A percentile compares a stretch with the other conserved stretches of the same genome.
Conservation (phyloP, 2,329 filamentous ascomycete genomes). For the Phaeoacremonium minimum region DNA sequence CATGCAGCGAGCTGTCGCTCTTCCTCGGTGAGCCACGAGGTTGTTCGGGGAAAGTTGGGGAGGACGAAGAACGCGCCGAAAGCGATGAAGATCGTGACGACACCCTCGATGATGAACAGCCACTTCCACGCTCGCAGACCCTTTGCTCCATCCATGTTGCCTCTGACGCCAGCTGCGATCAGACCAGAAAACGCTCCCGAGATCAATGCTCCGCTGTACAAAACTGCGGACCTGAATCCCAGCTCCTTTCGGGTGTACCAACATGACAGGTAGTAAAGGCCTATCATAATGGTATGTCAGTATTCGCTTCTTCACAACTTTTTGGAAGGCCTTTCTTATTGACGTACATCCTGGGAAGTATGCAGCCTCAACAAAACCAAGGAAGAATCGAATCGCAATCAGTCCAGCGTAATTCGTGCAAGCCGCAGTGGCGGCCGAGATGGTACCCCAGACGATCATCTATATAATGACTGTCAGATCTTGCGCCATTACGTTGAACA, state of each 20-base stretch:
- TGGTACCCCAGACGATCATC: conserved; percentile 45
- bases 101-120: conserved; percentile 64
- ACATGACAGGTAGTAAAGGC: conserved; percentile 51
- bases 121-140: conserved; percentile 59
- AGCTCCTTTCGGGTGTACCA: conserved; percentile 67
- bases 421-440: conserved; percentile 34
- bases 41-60: conserved; percentile 35
- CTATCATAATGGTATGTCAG: conserved; percentile 23
- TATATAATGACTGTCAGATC: conserved; percentile 13
- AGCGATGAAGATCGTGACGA: conserved; percentile 54
- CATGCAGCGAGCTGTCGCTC: conserved; percentile 54
- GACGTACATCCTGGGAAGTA: conserved; percentile 17
- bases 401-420: conserved; percentile 29
- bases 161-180: conserved; percentile 55
- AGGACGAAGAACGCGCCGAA: conserved; percentile 49
- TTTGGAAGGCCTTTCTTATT: too few species aligned
- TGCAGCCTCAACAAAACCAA: conserved; percentile 36
- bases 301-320: not conserved
- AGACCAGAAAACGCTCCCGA: conserved; percentile 63
- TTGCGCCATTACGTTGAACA: too few species aligned
- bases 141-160: conserved; percentile 48
- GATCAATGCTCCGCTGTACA: conserved; percentile 56
- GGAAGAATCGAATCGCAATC: conserved; percentile 34
- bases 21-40: conserved; percentile 48
- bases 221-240: conserved; percentile 53